Base-by-base conservation (phyloP, 176 grass and related monocot genomes). In the Triticum timopheevii region DNA sequence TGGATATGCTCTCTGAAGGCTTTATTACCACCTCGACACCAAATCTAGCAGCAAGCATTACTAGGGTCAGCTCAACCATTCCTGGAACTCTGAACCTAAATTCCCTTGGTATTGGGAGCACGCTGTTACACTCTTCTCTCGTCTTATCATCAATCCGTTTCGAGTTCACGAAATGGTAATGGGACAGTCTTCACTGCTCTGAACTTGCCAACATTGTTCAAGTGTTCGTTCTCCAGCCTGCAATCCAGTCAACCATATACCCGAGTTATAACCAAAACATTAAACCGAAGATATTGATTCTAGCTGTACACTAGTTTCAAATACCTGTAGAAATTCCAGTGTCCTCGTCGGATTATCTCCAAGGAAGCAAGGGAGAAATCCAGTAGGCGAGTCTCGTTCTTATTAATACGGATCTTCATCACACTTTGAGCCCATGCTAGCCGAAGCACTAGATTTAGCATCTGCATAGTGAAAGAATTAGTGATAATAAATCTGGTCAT, bases 281-380 rank as follows among this genome's bases (percentile, higher is more conserved):
- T 59, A 10, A 82, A 63, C 16, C 24, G 8, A 34, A 78, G 66
- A 15, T 10, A 23, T 15, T 38, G 3, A 10, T 65, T 79, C 10
- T 6, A 83, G 12, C 10, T 28, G 2, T 61, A 5, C 69, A 38
- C 35, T 80, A 63, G 34, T 35, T n/a, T 31, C n/a, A 70, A 59
- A 79, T 84, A 95, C 93, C 91, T 95, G 50, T 95, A 95, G 66
- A 93, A 99, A 85, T 99, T 99, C 97, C 94, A 99, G 12, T 99
- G 97, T 2, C 97, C 97, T 25, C 97, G 90, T 8, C 97, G 88
- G 65, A 90, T 91, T 36, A 99, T 90, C 69, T 99, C 97, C 25
- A 96, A 59, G 24, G 97, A 96, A 54, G 94, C 97, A 1, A 99
- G 87, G 24, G 86, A 73, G 59, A 99, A 99, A 83, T 96, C 90